Evolutionary conservation across 805 yeast genomes (phyloP), one percentile per base, ranked within the genome.

Genomic region (Priceomyces fermenticarens): DNA sequence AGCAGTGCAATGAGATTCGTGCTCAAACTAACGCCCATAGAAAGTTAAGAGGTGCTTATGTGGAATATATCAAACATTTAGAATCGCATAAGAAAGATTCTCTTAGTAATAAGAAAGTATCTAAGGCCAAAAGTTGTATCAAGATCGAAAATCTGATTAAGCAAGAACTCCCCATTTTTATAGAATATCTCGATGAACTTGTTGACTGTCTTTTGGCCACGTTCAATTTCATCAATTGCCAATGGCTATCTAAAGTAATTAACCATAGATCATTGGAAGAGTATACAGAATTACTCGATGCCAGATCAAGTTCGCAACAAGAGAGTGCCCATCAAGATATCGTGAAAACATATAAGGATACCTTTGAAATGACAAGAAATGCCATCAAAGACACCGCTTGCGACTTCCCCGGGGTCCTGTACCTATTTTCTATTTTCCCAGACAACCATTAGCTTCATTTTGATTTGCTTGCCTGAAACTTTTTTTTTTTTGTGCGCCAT

Each of bases 191-290:
- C 9, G 36, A 37, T 26, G 26, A 16, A 15, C 41, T 49, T 25
- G 41, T 44, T 26, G 38, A 39, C 20, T 30, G 41, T 16, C 32
- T 45, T 15, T 25, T 39, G 12, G 36, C 31, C 2, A 28, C 42
- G 16, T 49, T 41, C 35, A 42, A 45, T 29, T 35, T 35, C 10
- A 37, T 51, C 27, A 45, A 47, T 27, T 36, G 44, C 15, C 20
- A 35, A 28, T 52, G 58, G 58, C 30, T 49, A 14, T 36, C 33
- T 11, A 38, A 30, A 9, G 45, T 50, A 10, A 45, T 55, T n/a
- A 57, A 58, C 2, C 39, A 46, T 10, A 27, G 42, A 13, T 52
- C 51, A 33, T 36, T 53, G 10, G 11, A 35, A 27, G 52, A 52
- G 41, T 54, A 42, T 36, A 32, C 43, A 14, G 38, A 42, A n/a